Evolutionary conservation across 345 rosid genomes (phyloP).

Genomic region (Passiflora organensis): DNA sequence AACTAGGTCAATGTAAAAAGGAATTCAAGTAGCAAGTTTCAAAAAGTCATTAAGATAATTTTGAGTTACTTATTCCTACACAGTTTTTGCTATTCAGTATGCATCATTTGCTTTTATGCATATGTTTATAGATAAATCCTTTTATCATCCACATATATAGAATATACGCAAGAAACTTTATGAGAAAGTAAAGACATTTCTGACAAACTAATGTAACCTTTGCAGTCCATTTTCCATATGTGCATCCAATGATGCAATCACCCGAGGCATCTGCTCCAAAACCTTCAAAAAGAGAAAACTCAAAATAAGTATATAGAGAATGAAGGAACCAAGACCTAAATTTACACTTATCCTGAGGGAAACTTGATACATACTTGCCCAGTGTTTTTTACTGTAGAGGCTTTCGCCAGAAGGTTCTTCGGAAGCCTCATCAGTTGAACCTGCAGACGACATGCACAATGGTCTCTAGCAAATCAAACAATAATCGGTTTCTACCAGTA

Average conservation of each 20-base stretch:
- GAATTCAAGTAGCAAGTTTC: too few relatives aligned
- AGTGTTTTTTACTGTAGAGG: slow-evolving; percentile 63
- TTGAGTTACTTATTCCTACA: too few relatives aligned
- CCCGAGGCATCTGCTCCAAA: slow-evolving; percentile 75
- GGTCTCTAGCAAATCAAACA: too few relatives aligned
- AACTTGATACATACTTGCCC: slow-evolving; percentile 55
- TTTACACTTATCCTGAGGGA: not conserved
- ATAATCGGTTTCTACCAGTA: too few relatives aligned
- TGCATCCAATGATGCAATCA: slow-evolving; percentile 71
- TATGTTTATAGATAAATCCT: too few relatives aligned
- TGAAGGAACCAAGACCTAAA: not conserved
- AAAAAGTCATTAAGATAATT: too few relatives aligned
- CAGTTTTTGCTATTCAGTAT: too few relatives aligned
- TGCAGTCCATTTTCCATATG: slow-evolving; percentile 67
- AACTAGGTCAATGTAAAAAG: too few relatives aligned
- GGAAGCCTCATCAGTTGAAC: slow-evolving; percentile 63
- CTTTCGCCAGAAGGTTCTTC: slow-evolving; percentile 69
- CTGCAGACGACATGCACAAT: slow-evolving; percentile 32
- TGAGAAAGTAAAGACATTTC: too few relatives aligned
- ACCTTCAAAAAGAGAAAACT: slow-evolving; percentile 31
- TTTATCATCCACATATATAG: too few relatives aligned
- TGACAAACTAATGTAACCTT: slow-evolving; percentile 33
- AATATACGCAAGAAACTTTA: too few relatives aligned
- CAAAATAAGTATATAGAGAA: not conserved
- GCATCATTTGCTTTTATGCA: too few relatives aligned